phyloP scores from a whole-genome alignment of 2,329 filamentous ascomycete genomes.

The Raffaelea arxii region DNA sequence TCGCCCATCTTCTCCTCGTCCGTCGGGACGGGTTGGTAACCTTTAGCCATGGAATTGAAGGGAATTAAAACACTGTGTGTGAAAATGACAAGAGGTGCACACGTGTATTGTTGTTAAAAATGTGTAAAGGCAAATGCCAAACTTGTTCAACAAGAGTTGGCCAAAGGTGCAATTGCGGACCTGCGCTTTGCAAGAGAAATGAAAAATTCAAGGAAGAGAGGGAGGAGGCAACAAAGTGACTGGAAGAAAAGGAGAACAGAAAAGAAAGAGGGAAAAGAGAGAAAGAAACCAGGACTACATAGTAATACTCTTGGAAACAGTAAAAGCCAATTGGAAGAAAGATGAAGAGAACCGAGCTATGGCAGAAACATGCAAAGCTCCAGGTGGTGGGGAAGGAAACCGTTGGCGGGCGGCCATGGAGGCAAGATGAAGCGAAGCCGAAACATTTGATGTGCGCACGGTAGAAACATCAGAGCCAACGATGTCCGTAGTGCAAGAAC shows the following conservation, averaged over 20 bases:
- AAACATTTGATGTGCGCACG: slow-evolving; percentile 9
- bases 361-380: too few species aligned
- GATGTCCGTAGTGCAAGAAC: too few species aligned
- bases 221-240: neutral
- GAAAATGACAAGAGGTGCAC: neutral
- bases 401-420: neutral
- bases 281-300: neutral
- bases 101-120: too few species aligned
- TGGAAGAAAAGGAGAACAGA: neutral
- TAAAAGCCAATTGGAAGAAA: neutral
- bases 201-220: neutral
- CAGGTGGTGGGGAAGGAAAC: too few species aligned
- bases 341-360: neutral
- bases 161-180: too few species aligned
- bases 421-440: slow-evolving; percentile 1
- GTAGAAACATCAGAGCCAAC: neutral
- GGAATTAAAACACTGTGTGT: neutral
- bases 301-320: neutral
- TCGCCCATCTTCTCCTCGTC: slow-evolving; percentile 25
- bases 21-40: slow-evolving; percentile 24
- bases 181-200: too few species aligned
- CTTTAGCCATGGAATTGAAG: slow-evolving; percentile 21
- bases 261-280: neutral
- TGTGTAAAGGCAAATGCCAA: too few species aligned
- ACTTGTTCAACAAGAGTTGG: too few species aligned